Conservation (phyloP, 495 filamentous ascomycete genomes). For the Penicillium lagena region DNA sequence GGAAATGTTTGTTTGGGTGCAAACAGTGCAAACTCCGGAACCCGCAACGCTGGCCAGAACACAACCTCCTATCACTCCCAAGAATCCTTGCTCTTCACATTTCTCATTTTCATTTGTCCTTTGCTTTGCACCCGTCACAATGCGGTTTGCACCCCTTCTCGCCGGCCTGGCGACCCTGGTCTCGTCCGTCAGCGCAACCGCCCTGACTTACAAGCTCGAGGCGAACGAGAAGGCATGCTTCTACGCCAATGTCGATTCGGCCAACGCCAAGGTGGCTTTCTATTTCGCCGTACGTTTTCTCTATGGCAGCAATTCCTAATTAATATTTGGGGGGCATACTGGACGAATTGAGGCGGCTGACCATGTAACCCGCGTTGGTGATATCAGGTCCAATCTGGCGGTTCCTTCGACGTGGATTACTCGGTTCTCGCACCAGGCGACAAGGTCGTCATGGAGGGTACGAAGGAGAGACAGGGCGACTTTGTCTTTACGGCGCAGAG, state of each 20-base stretch:
- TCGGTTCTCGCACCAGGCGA: slow-evolving; percentile 75
- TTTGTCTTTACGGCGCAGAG: slow-evolving; percentile 96
- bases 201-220: slow-evolving; percentile 86
- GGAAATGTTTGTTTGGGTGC: slow-evolving; percentile 18
- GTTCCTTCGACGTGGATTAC: slow-evolving; percentile 95
- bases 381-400: slow-evolving; percentile 83
- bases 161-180: slow-evolving; percentile 59
- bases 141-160: slow-evolving; percentile 33
- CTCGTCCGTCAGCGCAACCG: slow-evolving; percentile 63
- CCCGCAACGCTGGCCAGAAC: slow-evolving; percentile 33
- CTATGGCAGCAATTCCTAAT: too few species aligned
- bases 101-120: too few species aligned
- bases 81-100: too few species aligned
- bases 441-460: slow-evolving; percentile 77
- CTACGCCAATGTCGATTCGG: slow-evolving; percentile 64
- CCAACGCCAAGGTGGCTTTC: slow-evolving; percentile 85
- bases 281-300: slow-evolving; percentile 85
- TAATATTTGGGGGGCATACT: too few species aligned
- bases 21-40: slow-evolving; percentile 33
- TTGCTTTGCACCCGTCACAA: slow-evolving; percentile 11
- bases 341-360: too few species aligned
- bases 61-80: slow-evolving; percentile 10
- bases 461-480: slow-evolving; percentile 93
- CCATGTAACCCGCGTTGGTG: too few species aligned
- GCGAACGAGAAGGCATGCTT: slow-evolving; percentile 96